Conservation (phyloP, 75 land plant species). For the Cryptomeria japonica region DNA sequence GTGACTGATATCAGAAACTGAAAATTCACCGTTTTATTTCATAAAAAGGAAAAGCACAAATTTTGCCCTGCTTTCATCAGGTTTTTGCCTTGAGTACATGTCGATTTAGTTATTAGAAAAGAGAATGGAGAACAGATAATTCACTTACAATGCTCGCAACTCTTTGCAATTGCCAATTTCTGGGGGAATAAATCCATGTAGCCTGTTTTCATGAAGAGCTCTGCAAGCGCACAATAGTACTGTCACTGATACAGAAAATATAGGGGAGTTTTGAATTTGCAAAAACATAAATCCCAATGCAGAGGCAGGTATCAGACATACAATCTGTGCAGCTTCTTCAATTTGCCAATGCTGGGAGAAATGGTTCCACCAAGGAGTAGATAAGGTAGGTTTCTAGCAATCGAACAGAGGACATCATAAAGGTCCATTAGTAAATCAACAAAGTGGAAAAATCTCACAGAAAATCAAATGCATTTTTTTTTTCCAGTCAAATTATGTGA, state of each 20-base stretch:
- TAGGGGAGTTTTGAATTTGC: neutral
- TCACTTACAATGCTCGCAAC: slow-evolving; percentile 79
- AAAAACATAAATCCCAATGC: slow-evolving; percentile 2
- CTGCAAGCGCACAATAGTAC: slow-evolving; percentile 26
- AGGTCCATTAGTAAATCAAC: neutral
- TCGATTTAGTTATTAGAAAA: slow-evolving; percentile 1
- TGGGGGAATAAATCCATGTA: slow-evolving; percentile 74
- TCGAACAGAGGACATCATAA: neutral
- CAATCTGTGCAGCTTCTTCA: slow-evolving; percentile 71
- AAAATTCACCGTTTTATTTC: neutral
- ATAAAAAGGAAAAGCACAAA: neutral
- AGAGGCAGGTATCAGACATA: slow-evolving; percentile 25
- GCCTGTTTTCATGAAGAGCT: slow-evolving; percentile 82
- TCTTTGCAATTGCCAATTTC: slow-evolving; percentile 74
- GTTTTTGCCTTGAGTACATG: neutral
- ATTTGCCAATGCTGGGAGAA: slow-evolving; percentile 81
- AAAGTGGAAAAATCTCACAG: neutral
- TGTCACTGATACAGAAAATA: neutral
- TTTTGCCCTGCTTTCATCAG: neutral
- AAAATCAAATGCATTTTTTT: neutral
- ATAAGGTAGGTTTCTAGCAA: slow-evolving; percentile 71
- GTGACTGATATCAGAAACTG: neutral
- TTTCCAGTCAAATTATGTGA: neutral
- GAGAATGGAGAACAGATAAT: neutral
- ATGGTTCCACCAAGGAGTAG: slow-evolving; percentile 73